Percentiles rank a stretch among this genome's conserved stretches.
Conservation (phyloP, 306 rosid genomes). For the Dalbergia cochinchinensis region DNA sequence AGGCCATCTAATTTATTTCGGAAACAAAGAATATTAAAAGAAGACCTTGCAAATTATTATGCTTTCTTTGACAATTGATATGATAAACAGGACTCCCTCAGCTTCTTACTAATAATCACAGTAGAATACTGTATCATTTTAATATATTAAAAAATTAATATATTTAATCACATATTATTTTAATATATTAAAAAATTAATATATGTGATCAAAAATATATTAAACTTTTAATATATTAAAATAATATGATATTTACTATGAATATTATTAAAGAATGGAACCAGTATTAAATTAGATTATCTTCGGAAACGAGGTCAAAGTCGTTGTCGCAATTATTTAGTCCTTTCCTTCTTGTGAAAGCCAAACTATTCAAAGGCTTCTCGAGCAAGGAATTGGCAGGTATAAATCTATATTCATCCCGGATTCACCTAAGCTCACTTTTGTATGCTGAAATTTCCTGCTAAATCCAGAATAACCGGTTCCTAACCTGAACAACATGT, state of each 20-base stretch:
- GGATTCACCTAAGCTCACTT: not conserved
- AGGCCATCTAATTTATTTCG: not conserved
- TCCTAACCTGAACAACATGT: not conserved
- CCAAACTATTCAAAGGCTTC: not conserved
- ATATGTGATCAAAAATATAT: no score
- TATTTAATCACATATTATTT: no score
- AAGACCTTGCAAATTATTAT: not conserved
- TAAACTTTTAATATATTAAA: no score
- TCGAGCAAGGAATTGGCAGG: constrained; percentile 21
- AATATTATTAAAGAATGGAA: no score
- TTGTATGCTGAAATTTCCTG: not conserved
- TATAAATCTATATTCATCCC: constrained; percentile 11
- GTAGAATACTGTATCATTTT: no score
- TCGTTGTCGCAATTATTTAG: not conserved
- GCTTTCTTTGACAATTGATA: no score
- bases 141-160: no score
- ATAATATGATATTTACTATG: no score
- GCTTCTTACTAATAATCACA: no score
- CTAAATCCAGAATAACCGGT: not conserved
- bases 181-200: no score
- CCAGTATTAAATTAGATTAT: no score
- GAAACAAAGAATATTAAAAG: not conserved
- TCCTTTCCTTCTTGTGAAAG: constrained; percentile 38
- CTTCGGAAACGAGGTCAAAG: constrained; percentile 21
- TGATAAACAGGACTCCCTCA: no score